A percentile compares a stretch with the other conserved stretches of the same genome.
Evolutionary conservation across 2,329 filamentous ascomycete species (phyloP).

Genomic region (Colletotrichum camelliae): DNA sequence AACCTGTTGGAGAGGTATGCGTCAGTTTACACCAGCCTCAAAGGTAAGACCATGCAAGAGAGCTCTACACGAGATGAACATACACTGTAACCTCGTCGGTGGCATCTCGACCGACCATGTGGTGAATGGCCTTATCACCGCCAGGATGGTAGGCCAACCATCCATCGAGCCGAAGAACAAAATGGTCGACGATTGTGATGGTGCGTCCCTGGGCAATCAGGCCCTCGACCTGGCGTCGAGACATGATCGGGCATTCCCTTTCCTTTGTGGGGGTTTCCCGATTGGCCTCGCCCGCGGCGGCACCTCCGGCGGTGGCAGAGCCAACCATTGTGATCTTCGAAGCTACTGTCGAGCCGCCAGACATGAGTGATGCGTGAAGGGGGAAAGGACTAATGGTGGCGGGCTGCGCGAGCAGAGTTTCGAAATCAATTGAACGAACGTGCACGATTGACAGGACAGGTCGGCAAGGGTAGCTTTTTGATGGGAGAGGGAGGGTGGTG

Average conservation of each 20-base stretch:
- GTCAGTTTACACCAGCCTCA: background rate
- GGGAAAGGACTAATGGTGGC: background rate
- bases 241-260: conserved; percentile 11
- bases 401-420: background rate
- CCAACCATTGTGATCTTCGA: background rate
- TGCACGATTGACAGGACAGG: background rate
- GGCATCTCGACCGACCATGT: conserved; percentile 93
- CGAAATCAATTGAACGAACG: background rate
- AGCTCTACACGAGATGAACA: conserved; percentile 35
- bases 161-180: conserved; percentile 85
- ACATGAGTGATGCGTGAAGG: background rate
- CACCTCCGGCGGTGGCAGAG: background rate
- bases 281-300: background rate
- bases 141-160: conserved; percentile 93
- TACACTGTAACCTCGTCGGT: conserved; percentile 94
- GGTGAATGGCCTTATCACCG: conserved; percentile 86
- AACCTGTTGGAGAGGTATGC: conserved; percentile 56
- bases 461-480: background rate
- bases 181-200: conserved; percentile 81
- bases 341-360: background rate
- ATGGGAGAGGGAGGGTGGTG: background rate
- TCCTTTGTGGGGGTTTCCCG: background rate
- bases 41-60: background rate
- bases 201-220: conserved; percentile 82
- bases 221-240: conserved; percentile 68